Evolutionary conservation across 768 basidiomycete species (phyloP), one percentile per base, ranked within the genome.

Genomic region (Russula abietina): DNA sequence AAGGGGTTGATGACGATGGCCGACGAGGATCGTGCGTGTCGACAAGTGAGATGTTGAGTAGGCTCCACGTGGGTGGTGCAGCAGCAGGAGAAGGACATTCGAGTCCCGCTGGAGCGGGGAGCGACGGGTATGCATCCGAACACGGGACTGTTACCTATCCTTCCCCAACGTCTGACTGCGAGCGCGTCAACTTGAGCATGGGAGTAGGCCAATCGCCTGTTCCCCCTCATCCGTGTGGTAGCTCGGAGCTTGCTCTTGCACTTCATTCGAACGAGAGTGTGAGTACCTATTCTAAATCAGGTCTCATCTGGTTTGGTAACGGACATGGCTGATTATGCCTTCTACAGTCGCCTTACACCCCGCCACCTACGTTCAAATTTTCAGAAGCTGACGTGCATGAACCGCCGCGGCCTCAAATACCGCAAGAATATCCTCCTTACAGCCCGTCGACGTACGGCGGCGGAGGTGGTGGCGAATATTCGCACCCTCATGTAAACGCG

Each of bases 1-100:
- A 53, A 0, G 54, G 61, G 17, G 55, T 57, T 32, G 66, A 66
- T 22, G 67, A 55, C 4, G 55, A 60, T 38, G 63, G 64, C 10
- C 65, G 67, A 14, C 65, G 67, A 38, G 61, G 61, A 22, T 68
- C 67, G 22, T 68, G 67, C 52, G 61, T 65, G 30, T 67, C 65
- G 6, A 60, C 67, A 7, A 63, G 56, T 6, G 67, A 68, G 39
- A 54, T 62, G 58, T 46, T 68, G 38, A 55, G 54, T 24, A 45
- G 55, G 28, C 45, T 68, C 38, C 41, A 39, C 32, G 61, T 68
- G 4, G 65, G 55, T 24, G 50, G 55, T 14, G 65, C 55, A 1
- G 33, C 24, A 17, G 33, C 39, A 3, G 60, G 66, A 19, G 65
- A 61, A 4, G 55, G 59, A n/a, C 52, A 48, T 19, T 28, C 39